Conservation (phyloP, 352 stramenopile species). For the Phytopythium helicoides region DNA sequence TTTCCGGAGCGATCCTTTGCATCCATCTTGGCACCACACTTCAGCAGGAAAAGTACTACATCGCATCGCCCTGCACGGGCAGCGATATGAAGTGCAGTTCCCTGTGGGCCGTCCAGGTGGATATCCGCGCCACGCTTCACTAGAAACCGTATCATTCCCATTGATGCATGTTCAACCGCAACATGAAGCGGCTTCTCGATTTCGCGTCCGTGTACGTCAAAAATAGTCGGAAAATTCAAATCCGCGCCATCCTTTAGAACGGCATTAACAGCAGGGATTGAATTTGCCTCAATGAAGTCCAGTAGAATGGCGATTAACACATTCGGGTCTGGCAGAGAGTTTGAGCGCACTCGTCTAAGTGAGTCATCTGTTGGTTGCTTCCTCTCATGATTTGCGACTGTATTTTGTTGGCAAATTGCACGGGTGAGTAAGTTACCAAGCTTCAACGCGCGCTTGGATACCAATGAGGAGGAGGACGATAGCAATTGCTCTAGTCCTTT, state of each 20-base stretch:
- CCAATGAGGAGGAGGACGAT: slow-evolving; percentile 31
- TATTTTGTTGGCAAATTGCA: slow-evolving; percentile 47
- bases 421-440: slow-evolving; percentile 52
- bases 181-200: slow-evolving; percentile 70
- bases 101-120: slow-evolving; percentile 42
- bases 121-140: slow-evolving; percentile 77
- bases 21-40: slow-evolving; percentile 65
- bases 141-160: slow-evolving; percentile 75
- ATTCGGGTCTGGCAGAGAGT: slow-evolving; percentile 60
- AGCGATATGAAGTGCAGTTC: slow-evolving; percentile 69
- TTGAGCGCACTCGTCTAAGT: slow-evolving; percentile 31
- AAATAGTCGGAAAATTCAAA: slow-evolving; percentile 50
- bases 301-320: slow-evolving; percentile 60
- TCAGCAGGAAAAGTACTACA: slow-evolving; percentile 67
- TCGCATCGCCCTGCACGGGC: slow-evolving; percentile 62
- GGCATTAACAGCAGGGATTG: slow-evolving; percentile 62
- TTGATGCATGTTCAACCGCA: slow-evolving; percentile 52
- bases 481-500: slow-evolving; percentile 44
- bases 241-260: slow-evolving; percentile 78
- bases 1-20: slow-evolving; percentile 49
- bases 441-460: slow-evolving; percentile 49
- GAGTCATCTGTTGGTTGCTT: neutral
- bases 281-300: slow-evolving; percentile 74
- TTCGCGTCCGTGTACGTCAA: slow-evolving; percentile 46
- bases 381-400: neutral